A percentile compares a stretch with the other conserved stretches of the same genome.
Evolutionary conservation across 129 eudicot species (phyloP).

Genomic region (Flaveria bidentis): DNA sequence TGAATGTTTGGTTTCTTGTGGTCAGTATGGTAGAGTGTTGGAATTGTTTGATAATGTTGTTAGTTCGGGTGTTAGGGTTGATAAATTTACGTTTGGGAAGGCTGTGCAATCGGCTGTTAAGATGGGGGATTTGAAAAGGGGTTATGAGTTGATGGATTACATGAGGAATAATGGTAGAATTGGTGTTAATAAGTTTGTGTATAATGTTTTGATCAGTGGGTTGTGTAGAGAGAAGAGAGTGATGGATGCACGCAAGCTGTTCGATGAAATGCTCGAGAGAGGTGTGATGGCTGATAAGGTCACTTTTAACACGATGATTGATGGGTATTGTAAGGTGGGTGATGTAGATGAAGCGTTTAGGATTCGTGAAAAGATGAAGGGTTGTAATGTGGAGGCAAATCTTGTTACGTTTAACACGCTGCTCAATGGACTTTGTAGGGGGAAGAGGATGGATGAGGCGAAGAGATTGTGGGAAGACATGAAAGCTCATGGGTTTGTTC

Average conservation of each 20-base stretch:
- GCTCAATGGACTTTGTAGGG: slow-evolving; percentile 33
- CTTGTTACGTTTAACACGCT: slow-evolving; percentile 34
- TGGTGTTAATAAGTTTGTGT: slow-evolving; percentile 30
- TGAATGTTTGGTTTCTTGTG: slow-evolving; percentile 26
- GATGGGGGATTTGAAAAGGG: slow-evolving; percentile 23
- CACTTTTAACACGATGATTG: slow-evolving; percentile 32
- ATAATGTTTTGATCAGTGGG: slow-evolving; percentile 41
- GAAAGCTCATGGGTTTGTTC: slow-evolving; percentile 31
- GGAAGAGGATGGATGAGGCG: slow-evolving; percentile 37
- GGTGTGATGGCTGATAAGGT: slow-evolving; percentile 29
- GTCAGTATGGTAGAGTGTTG: slow-evolving; percentile 24
- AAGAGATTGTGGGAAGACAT: slow-evolving; percentile 28
- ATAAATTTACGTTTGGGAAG: slow-evolving; percentile 36
- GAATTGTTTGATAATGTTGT: slow-evolving; percentile 29
- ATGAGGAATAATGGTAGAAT: slow-evolving; percentile 25
- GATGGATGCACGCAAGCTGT: slow-evolving; percentile 33
- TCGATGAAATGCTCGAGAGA: slow-evolving; percentile 37
- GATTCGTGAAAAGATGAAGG: slow-evolving; percentile 30
- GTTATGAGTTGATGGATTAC: slow-evolving; percentile 25
- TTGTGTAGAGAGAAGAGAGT: slow-evolving; percentile 30
- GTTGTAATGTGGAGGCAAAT: slow-evolving; percentile 26
- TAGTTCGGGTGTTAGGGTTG: slow-evolving; percentile 28
- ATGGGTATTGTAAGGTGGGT: slow-evolving; percentile 41
- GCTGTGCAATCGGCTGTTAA: slow-evolving; percentile 42
- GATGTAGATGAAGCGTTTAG: slow-evolving; percentile 39